Evolutionary conservation across 2,329 filamentous ascomycete genomes (phyloP).

Genomic region (Cladosporium velox): DNA sequence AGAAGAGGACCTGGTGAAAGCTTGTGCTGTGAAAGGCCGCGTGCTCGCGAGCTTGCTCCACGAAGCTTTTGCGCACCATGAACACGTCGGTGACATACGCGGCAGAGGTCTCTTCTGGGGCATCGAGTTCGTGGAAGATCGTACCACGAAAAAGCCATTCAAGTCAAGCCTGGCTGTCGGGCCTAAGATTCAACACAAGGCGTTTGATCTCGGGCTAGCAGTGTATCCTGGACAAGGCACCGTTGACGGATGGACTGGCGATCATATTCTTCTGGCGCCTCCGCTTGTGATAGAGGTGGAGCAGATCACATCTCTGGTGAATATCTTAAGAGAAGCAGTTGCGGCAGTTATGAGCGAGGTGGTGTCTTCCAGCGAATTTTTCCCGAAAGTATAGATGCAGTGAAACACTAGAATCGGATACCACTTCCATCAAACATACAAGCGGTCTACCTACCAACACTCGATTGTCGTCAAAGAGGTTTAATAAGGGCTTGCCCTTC

Average conservation of each 20-base stretch:
- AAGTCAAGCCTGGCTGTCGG: not conserved
- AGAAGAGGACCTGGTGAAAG: not conserved
- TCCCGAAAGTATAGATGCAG: too few relatives aligned
- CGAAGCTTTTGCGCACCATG: conserved; percentile 43
- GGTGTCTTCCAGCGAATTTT: too few relatives aligned
- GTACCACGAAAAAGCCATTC: not conserved
- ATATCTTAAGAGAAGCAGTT: not conserved
- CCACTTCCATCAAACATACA: too few relatives aligned
- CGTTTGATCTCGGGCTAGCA: not conserved
- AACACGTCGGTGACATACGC: conserved; percentile 59
- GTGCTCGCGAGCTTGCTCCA: conserved; percentile 48
- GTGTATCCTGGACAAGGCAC: not conserved
- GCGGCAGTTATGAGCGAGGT: too few relatives aligned
- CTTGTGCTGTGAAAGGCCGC: conserved; percentile 46
- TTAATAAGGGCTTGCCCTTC: too few relatives aligned
- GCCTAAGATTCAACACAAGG: not conserved
- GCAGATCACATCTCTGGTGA: not conserved
- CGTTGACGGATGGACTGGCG: not conserved
- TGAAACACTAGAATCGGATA: too few relatives aligned
- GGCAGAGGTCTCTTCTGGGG: conserved; percentile 59
- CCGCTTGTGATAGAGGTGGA: not conserved
- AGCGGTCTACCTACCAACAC: too few relatives aligned
- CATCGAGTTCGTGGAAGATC: conserved; percentile 32
- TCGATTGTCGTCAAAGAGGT: too few relatives aligned
- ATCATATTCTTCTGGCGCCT: not conserved